phyloP scores from a whole-genome alignment of 2,329 filamentous ascomycete species.

The Neoascochyta sp. region DNA sequence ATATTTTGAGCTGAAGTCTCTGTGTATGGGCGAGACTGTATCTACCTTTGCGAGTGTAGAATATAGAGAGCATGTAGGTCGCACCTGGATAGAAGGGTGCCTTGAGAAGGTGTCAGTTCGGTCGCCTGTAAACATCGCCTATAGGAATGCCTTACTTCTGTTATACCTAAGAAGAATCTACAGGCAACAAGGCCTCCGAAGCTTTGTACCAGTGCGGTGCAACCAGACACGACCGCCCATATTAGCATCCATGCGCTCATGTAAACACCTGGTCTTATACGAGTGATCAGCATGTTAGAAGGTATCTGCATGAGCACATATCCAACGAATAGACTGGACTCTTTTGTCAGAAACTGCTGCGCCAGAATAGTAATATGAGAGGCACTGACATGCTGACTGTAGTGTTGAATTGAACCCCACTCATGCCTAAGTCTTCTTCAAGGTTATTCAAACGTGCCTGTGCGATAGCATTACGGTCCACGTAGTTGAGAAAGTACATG shows the following conservation, averaged over 20 bases:
- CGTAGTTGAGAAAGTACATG: constrained; percentile 44
- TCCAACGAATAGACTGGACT: constrained; percentile 49
- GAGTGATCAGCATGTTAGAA: constrained; percentile 44
- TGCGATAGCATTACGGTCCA: constrained; percentile 62
- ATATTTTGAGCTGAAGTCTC: not conserved
- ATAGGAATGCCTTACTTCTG: constrained; percentile 15
- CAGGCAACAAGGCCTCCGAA: constrained; percentile 33
- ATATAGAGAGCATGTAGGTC: constrained; percentile 60
- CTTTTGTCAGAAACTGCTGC: constrained; percentile 2
- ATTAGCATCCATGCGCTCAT: constrained; percentile 34
- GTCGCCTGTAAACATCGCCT: too few relatives aligned
- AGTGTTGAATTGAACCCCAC: constrained; percentile 28
- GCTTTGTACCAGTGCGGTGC: constrained; percentile 31
- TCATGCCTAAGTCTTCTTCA: constrained; percentile 48
- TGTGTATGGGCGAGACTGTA: constrained; percentile 42
- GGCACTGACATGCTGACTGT: constrained; percentile 50
- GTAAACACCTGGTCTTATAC: constrained; percentile 31
- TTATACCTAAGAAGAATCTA: constrained; percentile 32
- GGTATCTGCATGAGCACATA: constrained; percentile 37
- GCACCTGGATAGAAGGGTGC: constrained; percentile 56
- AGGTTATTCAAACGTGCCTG: constrained; percentile 61
- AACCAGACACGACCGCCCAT: constrained; percentile 37
- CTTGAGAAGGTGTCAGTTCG: too few relatives aligned
- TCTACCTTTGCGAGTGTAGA: constrained; percentile 56
- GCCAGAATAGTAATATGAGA: not conserved